Evolutionary conservation across 805 yeast genomes (phyloP).

Genomic region (Wilhelminamyces savonicus): DNA sequence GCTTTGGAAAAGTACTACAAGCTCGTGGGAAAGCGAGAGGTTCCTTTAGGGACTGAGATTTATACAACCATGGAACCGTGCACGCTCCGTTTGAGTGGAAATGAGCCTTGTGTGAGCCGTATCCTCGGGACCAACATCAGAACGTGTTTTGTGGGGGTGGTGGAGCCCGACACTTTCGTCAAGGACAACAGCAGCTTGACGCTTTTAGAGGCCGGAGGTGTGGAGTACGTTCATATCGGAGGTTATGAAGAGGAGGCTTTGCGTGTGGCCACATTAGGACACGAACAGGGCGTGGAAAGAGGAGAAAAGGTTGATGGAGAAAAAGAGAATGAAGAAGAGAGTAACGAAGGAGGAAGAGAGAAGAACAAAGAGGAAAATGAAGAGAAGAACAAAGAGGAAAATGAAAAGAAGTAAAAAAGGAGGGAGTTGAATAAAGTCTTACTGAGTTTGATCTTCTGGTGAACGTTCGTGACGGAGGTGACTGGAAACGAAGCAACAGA

Average conservation of each 20-base stretch:
- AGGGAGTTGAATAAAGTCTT: too few species aligned
- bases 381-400: too few species aligned
- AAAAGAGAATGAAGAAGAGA: too few species aligned
- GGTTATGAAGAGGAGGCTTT: constrained; percentile 75
- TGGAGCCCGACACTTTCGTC: constrained; percentile 89
- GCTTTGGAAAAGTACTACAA: constrained; percentile 71
- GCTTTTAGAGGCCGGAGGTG: constrained; percentile 48
- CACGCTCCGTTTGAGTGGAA: constrained; percentile 81
- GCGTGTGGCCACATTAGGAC: constrained; percentile 70
- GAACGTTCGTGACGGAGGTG: too few species aligned
- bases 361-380: too few species aligned
- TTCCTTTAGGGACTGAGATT: constrained; percentile 74
- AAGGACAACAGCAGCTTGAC: constrained; percentile 59
- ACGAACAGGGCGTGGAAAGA: too few species aligned
- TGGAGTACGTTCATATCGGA: constrained; percentile 72
- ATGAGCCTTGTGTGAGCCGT: constrained; percentile 80
- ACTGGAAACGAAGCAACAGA: too few species aligned
- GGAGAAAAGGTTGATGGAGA: too few species aligned
- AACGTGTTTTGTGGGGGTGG: constrained; percentile 84
- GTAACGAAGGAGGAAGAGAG: too few species aligned
- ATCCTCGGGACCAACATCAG: constrained; percentile 52
- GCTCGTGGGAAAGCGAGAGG: constrained; percentile 23
- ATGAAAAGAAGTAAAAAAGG: too few species aligned
- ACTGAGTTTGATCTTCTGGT: too few species aligned
- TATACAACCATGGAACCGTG: constrained; percentile 99